These are phyloP conservation scores for Cryptosporidium viatorum DNA, from an alignment of 169 alveolate genomes.

Conservation along the genomic window DNA sequence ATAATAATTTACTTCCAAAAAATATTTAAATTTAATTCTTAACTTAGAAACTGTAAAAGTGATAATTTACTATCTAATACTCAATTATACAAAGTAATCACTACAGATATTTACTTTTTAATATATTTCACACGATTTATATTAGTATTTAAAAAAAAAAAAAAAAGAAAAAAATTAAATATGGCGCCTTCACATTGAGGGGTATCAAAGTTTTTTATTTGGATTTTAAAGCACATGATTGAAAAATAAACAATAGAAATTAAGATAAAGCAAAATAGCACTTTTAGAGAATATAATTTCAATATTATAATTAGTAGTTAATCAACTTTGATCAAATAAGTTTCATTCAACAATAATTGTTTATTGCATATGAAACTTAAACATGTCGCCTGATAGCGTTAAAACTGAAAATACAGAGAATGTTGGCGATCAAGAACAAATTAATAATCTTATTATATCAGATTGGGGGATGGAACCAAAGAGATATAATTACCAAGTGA, in stretches of 20 bases:
- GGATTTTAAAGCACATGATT: background rate
- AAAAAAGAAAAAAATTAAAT: background rate
- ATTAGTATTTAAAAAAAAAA: background rate
- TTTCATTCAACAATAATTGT: background rate
- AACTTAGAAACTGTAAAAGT: background rate
- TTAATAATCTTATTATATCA: slow-evolving; percentile 34
- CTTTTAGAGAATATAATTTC: background rate
- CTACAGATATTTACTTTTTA: background rate
- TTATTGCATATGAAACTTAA: background rate
- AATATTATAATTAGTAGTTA: background rate
- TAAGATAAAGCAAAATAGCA: background rate
- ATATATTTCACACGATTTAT: background rate
- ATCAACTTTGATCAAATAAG: background rate
- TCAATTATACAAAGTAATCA: background rate
- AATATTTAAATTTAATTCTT: background rate
- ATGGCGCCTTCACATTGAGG: slow-evolving; percentile 7
- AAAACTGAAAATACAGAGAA: slow-evolving; percentile 50
- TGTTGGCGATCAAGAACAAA: slow-evolving; percentile 36
- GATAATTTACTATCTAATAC: background rate
- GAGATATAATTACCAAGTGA: slow-evolving; percentile 53
- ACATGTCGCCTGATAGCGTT: slow-evolving; percentile 72
- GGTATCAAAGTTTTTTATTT: background rate
- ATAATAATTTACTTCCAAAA: background rate
- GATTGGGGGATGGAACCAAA: slow-evolving; percentile 70
- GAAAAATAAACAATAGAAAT: background rate